Evolutionary conservation across 345 rosid species (phyloP).

Genomic region (Conringia planisiliqua): DNA sequence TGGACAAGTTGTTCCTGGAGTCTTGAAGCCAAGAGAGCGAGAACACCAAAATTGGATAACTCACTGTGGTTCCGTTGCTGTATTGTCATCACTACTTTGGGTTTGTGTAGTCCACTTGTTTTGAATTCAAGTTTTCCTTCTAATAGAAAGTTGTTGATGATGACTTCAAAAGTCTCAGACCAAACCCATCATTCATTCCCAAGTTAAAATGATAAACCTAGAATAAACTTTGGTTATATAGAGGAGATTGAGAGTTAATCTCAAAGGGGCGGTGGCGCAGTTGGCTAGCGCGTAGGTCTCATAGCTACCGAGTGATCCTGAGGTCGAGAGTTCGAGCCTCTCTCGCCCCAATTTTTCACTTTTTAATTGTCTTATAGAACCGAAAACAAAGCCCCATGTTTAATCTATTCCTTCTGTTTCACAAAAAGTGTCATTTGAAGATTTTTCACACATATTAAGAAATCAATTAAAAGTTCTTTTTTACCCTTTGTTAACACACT

Average conservation of each 20-base stretch:
- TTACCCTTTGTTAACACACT: too few species aligned
- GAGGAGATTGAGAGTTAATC: accelerated
- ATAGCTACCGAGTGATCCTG: slow-evolving; percentile 86
- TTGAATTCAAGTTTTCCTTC: not conserved
- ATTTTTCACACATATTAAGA: too few species aligned
- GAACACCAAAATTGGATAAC: not conserved
- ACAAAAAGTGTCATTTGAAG: too few species aligned
- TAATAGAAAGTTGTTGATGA: not conserved
- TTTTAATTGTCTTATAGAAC: not conserved
- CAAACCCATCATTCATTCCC: not conserved
- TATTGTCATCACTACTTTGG: slow-evolving; percentile 21
- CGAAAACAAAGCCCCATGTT: not conserved
- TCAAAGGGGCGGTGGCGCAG: slow-evolving; percentile 89
- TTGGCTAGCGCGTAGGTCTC: slow-evolving; percentile 99
- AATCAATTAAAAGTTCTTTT: too few species aligned
- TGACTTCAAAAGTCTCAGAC: not conserved
- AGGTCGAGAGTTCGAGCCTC: slow-evolving; percentile 98
- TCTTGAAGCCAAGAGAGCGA: slow-evolving; percentile 4
- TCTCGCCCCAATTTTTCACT: slow-evolving; percentile 60
- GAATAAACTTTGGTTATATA: not conserved
- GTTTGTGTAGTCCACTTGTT: slow-evolving; percentile 23
- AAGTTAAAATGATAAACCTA: too few species aligned
- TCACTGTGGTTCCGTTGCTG: slow-evolving; percentile 3
- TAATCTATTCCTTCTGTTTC: too few species aligned
- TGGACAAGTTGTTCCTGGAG: slow-evolving; percentile 1